phyloP scores from a whole-genome alignment of 148 eudicot species.

The Spergularia marina region DNA sequence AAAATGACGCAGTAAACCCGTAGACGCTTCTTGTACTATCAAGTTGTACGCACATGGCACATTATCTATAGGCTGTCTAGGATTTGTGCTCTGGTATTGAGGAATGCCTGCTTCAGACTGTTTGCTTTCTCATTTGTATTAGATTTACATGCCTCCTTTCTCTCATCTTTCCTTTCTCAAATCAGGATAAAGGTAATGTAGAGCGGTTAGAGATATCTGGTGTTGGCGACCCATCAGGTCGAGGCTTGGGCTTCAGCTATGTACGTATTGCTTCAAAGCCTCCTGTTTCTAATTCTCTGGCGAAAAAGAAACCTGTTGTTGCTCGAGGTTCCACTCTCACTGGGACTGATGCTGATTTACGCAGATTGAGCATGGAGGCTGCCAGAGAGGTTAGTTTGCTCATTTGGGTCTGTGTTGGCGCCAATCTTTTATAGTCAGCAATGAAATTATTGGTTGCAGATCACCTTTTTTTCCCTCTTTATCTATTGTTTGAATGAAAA shows the following conservation, averaged over 20 bases:
- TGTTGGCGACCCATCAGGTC: constrained; percentile 99
- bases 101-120: background rate
- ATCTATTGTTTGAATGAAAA: too few species aligned
- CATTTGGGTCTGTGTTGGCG: constrained; percentile 2
- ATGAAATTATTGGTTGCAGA: too few species aligned
- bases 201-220: constrained; percentile 97
- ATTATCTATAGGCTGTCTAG: background rate
- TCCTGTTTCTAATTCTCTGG: constrained; percentile 63
- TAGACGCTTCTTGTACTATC: too few species aligned
- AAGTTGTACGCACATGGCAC: too few species aligned
- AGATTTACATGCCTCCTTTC: background rate
- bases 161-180: constrained; percentile 2
- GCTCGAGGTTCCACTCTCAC: constrained; percentile 79
- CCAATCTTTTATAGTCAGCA: background rate
- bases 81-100: background rate
- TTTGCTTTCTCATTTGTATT: background rate
- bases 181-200: constrained; percentile 81
- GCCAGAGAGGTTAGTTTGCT: constrained; percentile 77
- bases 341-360: constrained; percentile 98
- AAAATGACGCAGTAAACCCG: too few species aligned
- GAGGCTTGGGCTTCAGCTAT: constrained; percentile 96
- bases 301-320: constrained; percentile 74
- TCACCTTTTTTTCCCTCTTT: too few species aligned
- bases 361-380: constrained; percentile 98
- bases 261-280: constrained; percentile 86